Conservation (phyloP, 1,284 basidiomycete species). For the Peniophora sp. region DNA sequence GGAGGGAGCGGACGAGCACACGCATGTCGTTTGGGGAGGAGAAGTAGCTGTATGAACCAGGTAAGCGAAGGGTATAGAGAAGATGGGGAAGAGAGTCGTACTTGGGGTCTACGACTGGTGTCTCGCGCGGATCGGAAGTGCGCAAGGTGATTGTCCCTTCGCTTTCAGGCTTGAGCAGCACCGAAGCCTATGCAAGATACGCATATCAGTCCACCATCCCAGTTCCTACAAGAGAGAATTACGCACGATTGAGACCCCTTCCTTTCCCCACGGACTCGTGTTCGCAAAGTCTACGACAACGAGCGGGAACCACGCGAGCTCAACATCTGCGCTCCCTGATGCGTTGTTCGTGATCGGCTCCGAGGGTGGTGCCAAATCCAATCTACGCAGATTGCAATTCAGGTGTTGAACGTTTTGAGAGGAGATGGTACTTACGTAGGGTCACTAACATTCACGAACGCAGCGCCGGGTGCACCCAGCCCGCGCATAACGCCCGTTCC, state of each 20-base stretch:
- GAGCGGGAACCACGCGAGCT: not conserved
- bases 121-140: constrained; percentile 31
- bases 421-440: not conserved
- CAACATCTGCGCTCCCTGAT: not conserved
- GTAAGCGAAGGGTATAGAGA: not conserved
- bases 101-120: constrained; percentile 37
- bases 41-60: constrained; percentile 39
- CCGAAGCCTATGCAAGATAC: not conserved
- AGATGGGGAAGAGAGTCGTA: constrained; percentile 12
- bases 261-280: not conserved
- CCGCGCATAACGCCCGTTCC: not conserved
- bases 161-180: constrained; percentile 31
- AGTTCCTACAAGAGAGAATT: not conserved
- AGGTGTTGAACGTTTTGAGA: not conserved
- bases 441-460: not conserved
- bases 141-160: constrained; percentile 29
- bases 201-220: no score
- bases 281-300: not conserved
- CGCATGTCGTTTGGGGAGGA: constrained; percentile 46
- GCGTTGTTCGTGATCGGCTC: not conserved
- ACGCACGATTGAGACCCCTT: not conserved
- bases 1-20: constrained; percentile 45
- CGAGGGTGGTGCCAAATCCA: not conserved
- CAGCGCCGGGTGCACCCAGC: not conserved
- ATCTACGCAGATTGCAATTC: not conserved